Evolutionary conservation across 495 filamentous ascomycete genomes (phyloP).

Genomic region (Hyaloscypha hepaticicola): DNA sequence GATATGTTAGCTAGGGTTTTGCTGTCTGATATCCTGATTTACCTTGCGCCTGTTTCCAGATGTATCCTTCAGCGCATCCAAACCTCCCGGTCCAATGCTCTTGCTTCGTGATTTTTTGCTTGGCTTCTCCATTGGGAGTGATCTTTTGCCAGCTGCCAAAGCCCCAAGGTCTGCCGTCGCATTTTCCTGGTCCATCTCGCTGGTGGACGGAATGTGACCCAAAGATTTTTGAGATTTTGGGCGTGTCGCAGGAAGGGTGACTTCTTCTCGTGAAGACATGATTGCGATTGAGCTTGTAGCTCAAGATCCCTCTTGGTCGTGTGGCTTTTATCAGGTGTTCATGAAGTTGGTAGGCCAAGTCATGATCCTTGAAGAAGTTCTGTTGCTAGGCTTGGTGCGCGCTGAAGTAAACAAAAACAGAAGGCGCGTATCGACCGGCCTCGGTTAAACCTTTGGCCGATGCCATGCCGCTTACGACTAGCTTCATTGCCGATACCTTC

Average conservation of each 20-base stretch:
- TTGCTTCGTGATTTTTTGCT: slow-evolving; percentile 87
- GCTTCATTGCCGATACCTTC: too few relatives aligned
- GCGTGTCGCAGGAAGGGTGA: slow-evolving; percentile 50
- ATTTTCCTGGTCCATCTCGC: slow-evolving; percentile 67
- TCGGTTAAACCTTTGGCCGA: background rate
- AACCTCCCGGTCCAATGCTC: slow-evolving; percentile 87
- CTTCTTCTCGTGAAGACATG: slow-evolving; percentile 49
- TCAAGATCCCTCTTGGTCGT: slow-evolving; percentile 6
- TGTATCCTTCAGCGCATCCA: slow-evolving; percentile 75
- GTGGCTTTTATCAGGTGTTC: background rate
- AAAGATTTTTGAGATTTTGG: slow-evolving; percentile 75
- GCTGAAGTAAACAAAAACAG: slow-evolving; percentile 31
- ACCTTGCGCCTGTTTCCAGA: slow-evolving; percentile 82
- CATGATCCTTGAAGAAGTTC: slow-evolving; percentile 14
- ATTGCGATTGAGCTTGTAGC: slow-evolving; percentile 23
- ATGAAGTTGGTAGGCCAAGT: slow-evolving; percentile 4
- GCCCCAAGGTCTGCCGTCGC: slow-evolving; percentile 58
- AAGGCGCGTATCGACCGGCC: slow-evolving; percentile 17
- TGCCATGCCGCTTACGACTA: background rate
- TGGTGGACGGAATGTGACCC: slow-evolving; percentile 58
- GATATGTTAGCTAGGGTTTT: slow-evolving; percentile 17
- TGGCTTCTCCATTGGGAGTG: slow-evolving; percentile 40
- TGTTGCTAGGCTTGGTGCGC: background rate
- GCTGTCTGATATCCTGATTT: slow-evolving; percentile 31
- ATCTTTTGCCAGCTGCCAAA: slow-evolving; percentile 35